Conservation (phyloP, 2,329 filamentous ascomycete species). For the Clarireedia sp. region DNA sequence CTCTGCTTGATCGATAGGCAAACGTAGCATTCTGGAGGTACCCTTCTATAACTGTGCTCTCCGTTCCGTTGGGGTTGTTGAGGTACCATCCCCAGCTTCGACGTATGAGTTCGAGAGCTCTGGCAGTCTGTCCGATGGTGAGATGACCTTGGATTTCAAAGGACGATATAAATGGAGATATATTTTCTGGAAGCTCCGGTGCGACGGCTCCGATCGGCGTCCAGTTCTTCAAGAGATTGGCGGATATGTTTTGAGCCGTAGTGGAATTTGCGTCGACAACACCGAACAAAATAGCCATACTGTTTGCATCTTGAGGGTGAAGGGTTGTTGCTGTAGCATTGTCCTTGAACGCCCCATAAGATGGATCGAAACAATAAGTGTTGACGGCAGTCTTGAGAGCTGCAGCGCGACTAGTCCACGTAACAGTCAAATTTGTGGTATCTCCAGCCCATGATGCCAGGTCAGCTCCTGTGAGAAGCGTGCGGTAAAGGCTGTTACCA, state of each 20-base stretch:
- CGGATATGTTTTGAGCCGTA: slow-evolving; percentile 30
- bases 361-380: slow-evolving; percentile 16
- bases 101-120: slow-evolving; percentile 48
- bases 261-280: slow-evolving; percentile 11
- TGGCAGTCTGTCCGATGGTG: slow-evolving; percentile 36
- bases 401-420: slow-evolving; percentile 15
- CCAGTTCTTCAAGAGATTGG: slow-evolving; percentile 38
- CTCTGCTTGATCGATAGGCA: slow-evolving; percentile 44
- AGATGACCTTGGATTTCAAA: slow-evolving; percentile 53
- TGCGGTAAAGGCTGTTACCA: slow-evolving; percentile 32
- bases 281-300: slow-evolving; percentile 39
- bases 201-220: slow-evolving; percentile 45
- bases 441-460: slow-evolving; percentile 37
- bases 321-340: slow-evolving; percentile 45
- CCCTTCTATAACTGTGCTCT: slow-evolving; percentile 51
- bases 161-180: slow-evolving; percentile 50
- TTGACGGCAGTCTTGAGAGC: slow-evolving; percentile 19
- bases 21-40: slow-evolving; percentile 48
- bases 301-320: slow-evolving; percentile 53
- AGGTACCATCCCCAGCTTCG: slow-evolving; percentile 56
- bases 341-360: slow-evolving; percentile 23
- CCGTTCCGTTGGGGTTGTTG: slow-evolving; percentile 46
- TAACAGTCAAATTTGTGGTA: slow-evolving; percentile 12
- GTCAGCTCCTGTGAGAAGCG: slow-evolving; percentile 38
- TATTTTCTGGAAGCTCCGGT: slow-evolving; percentile 49